Evolutionary conservation across 768 basidiomycete genomes (phyloP).

Genomic region (Trametes punicea): DNA sequence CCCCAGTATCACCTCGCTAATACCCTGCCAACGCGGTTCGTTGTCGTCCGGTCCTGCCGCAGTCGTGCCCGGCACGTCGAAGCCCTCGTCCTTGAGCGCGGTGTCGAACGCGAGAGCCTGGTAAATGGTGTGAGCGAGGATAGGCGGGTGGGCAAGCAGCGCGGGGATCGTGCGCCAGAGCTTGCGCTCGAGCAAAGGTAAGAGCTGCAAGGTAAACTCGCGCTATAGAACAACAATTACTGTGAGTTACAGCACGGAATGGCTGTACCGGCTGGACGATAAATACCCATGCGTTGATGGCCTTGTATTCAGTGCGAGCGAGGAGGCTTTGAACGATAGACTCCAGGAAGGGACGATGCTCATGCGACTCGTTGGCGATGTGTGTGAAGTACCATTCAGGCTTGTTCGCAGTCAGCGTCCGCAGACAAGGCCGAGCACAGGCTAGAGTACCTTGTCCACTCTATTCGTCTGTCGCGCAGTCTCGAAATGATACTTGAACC

Average conservation of each 20-base stretch:
- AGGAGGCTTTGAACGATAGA: conserved; percentile 69
- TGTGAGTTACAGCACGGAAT: too few species aligned
- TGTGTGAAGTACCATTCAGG: conserved; percentile 98
- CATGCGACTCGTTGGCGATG: conserved; percentile 80
- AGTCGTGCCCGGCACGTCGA: conserved; percentile 54
- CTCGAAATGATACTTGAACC: conserved; percentile 97
- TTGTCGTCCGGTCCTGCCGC: conserved; percentile 25
- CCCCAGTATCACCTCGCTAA: conserved; percentile 79
- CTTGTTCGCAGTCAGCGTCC: conserved; percentile 44
- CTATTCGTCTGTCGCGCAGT: conserved; percentile 83
- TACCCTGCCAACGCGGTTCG: conserved; percentile 59
- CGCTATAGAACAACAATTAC: conserved; percentile 42
- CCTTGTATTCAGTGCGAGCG: conserved; percentile 53
- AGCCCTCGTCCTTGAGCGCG: conserved; percentile 70
- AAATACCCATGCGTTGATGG: conserved; percentile 80
- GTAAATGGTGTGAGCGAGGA: conserved; percentile 94
- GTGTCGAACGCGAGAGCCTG: conserved; percentile 89
- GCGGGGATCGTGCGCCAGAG: conserved; percentile 69
- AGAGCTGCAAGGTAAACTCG: conserved; percentile 76
- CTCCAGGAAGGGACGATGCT: conserved; percentile 81
- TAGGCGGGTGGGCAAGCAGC: conserved; percentile 71
- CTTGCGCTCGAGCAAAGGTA: conserved; percentile 76
- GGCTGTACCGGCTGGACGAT: too few species aligned
- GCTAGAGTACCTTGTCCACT: conserved; percentile 71
- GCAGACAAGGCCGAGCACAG: neutral